Conservation (phyloP, 2,329 filamentous ascomycete genomes). For the Pyrenophora teres region DNA sequence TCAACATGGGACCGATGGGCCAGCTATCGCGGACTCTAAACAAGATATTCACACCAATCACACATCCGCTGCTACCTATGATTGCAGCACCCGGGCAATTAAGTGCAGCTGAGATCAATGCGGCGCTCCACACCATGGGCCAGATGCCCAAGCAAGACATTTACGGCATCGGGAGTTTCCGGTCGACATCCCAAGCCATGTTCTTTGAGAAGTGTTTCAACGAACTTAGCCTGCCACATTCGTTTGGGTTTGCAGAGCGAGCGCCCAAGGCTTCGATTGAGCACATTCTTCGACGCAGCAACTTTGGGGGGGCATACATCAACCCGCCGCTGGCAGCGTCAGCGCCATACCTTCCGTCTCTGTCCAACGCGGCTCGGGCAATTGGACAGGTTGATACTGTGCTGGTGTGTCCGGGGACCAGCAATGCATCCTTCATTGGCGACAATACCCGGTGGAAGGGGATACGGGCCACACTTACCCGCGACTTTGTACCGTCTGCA, state of each 20-base stretch:
- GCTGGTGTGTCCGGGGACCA: conserved; percentile 61
- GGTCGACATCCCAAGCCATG: conserved; percentile 75
- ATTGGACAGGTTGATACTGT: conserved; percentile 86
- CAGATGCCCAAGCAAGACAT: conserved; percentile 79
- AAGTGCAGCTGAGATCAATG: conserved; percentile 84
- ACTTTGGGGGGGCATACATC: conserved; percentile 82
- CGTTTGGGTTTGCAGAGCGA: conserved; percentile 75
- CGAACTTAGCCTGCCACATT: conserved; percentile 78
- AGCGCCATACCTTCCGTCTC: conserved; percentile 62
- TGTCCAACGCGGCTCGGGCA: conserved; percentile 76
- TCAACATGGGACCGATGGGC: conserved; percentile 87
- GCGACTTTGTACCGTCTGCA: conserved; percentile 80
- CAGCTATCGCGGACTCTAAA: conserved; percentile 84
- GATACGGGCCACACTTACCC: conserved; percentile 78
- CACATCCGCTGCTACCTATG: conserved; percentile 79
- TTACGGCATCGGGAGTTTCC: conserved; percentile 76
- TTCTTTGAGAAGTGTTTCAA: conserved; percentile 75
- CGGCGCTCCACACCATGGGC: conserved; percentile 75
- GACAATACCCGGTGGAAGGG: conserved; percentile 88
- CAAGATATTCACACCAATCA: conserved; percentile 85
- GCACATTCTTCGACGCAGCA: conserved; percentile 70
- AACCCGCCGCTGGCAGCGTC: conserved; percentile 68
- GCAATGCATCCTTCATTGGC: conserved; percentile 61
- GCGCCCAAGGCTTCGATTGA: conserved; percentile 71
- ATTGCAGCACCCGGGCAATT: conserved; percentile 86